A percentile compares a stretch with the other conserved stretches of the same genome.
These are phyloP conservation scores for Pseudogymnoascus sp. DNA, from an alignment of 2,329 filamentous ascomycete genomes.

Conservation along the genomic window DNA sequence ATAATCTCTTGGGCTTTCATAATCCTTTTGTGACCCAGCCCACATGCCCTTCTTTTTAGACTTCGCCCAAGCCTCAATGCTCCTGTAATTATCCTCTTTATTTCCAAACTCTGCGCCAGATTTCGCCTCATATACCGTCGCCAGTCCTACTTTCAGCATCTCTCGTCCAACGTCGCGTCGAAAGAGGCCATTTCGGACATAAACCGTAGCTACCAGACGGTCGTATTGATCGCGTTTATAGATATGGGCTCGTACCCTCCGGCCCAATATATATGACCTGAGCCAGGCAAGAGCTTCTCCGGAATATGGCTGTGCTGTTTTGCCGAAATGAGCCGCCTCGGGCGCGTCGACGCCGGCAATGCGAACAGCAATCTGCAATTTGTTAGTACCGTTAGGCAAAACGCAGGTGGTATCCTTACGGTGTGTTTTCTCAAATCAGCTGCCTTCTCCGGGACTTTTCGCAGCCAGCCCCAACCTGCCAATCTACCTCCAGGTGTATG, in stretches of 20 bases:
- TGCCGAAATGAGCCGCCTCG: constrained; percentile 86
- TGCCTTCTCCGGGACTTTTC: constrained; percentile 60
- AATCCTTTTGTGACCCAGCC: constrained; percentile 51
- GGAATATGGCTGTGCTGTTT: constrained; percentile 74
- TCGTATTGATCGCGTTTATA: constrained; percentile 88
- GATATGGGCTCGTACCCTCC: constrained; percentile 71
- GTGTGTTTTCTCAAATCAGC: constrained; percentile 68
- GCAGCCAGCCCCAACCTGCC: constrained; percentile 86
- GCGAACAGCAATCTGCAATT: constrained; percentile 67
- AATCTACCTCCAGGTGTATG: constrained; percentile 88
- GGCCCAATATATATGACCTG: constrained; percentile 58
- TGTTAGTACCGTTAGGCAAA: constrained; percentile 12
- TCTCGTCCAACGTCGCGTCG: constrained; percentile 77
- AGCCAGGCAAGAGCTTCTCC: constrained; percentile 77
- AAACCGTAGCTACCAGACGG: constrained; percentile 79
- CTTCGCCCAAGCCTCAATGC: constrained; percentile 59
- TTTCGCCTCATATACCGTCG: constrained; percentile 92
- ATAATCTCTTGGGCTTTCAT: constrained; percentile 81
- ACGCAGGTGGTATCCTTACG: constrained; percentile 38
- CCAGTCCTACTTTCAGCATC: constrained; percentile 78
- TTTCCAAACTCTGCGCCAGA: constrained; percentile 81
- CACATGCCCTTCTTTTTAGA: constrained; percentile 63
- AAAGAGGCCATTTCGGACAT: constrained; percentile 55
- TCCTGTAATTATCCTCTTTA: constrained; percentile 53
- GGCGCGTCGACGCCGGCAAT: constrained; percentile 91